These are phyloP conservation scores for Yamadazyma philogaea DNA, from an alignment of 805 yeast genomes.

Conservation along the genomic window DNA sequence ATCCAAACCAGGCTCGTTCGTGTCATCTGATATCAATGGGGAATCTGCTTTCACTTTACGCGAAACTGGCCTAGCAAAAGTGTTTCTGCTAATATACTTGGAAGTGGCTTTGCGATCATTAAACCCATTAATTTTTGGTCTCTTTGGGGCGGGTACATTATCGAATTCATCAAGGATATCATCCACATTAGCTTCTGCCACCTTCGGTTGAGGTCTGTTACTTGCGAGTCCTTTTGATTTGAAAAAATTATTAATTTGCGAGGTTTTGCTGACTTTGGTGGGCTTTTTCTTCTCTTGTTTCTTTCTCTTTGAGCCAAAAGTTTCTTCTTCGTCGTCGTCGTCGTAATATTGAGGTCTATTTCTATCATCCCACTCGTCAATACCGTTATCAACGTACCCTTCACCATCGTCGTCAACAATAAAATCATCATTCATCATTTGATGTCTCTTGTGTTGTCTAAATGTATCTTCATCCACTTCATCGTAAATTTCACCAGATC, in stretches of 20 bases:
- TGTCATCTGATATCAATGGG: constrained; percentile 8
- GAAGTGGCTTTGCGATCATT: neutral
- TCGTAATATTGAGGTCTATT: constrained; percentile 50
- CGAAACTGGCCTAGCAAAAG: constrained; percentile 1
- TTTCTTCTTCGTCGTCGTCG: constrained; percentile 49
- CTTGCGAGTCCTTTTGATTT: constrained; percentile 30
- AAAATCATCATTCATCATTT: constrained; percentile 84
- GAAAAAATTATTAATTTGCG: constrained; percentile 53
- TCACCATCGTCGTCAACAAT: constrained; percentile 92
- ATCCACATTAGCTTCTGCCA: constrained; percentile 56
- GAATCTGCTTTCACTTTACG: neutral
- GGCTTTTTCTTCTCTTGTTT: constrained; percentile 31
- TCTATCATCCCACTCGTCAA: constrained; percentile 77
- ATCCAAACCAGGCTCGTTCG: constrained; percentile 24
- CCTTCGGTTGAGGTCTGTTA: constrained; percentile 24
- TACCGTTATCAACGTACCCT: constrained; percentile 93
- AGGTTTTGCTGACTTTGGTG: constrained; percentile 38
- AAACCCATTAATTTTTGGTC: constrained; percentile 6
- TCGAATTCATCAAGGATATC: constrained; percentile 58
- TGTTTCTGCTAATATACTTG: constrained; percentile 1
- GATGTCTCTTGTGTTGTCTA: constrained; percentile 72
- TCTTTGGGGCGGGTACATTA: constrained; percentile 8
- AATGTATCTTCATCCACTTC: constrained; percentile 81
- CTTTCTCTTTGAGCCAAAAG: constrained; percentile 20
- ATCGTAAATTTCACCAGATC: constrained; percentile 56